phyloP scores from a whole-genome alignment of 1,284 basidiomycete species.

The Irpex rosettiformis region DNA sequence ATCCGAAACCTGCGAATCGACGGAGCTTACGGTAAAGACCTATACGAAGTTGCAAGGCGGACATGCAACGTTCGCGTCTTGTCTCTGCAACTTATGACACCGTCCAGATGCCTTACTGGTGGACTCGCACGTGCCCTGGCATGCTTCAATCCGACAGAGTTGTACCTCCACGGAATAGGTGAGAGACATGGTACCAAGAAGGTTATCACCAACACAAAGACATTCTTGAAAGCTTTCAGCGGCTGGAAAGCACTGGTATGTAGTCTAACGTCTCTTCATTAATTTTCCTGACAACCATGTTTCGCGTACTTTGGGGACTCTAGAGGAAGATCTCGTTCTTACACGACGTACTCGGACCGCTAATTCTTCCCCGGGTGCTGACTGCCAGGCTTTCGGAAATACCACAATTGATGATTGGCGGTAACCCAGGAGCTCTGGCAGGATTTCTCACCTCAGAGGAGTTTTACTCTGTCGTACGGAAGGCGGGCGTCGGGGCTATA shows the following conservation, averaged over 20 bases:
- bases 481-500: not conserved
- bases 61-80: not conserved
- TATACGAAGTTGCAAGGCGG: not conserved
- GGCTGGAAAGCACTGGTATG: not conserved
- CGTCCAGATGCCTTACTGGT: not conserved
- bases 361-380: not conserved
- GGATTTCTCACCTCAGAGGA: not conserved
- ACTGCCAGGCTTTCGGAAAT: not conserved
- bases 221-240: not conserved
- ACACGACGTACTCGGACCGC: not conserved
- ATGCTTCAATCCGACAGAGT: not conserved
- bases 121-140: not conserved
- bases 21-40: not conserved
- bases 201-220: not conserved
- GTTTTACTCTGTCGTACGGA: not conserved
- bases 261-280: not conserved
- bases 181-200: not conserved
- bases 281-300: not conserved
- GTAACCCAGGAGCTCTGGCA: not conserved
- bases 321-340: not conserved
- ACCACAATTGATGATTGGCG: not conserved
- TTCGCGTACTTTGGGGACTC: not conserved
- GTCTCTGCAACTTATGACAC: not conserved
- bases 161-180: not conserved
- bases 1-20: not conserved